Conservation (phyloP, 176 grass and related monocot species). For the Cocos nucifera region DNA sequence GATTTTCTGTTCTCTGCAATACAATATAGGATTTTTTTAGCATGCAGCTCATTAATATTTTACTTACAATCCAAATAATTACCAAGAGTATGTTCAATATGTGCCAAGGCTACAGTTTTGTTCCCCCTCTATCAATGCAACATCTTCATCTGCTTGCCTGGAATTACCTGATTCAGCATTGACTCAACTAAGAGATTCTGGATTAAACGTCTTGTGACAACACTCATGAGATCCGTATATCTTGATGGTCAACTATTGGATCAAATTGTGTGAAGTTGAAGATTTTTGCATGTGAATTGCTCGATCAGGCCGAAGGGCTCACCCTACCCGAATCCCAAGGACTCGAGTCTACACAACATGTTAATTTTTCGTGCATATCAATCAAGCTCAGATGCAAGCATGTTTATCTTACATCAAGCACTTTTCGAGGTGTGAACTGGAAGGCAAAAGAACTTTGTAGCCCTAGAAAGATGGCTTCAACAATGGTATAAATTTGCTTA, state of each 20-base stretch:
- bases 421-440: too few relatives aligned
- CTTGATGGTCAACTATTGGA: constrained; percentile 63
- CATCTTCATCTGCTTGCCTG: constrained; percentile 44
- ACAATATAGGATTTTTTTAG: not conserved
- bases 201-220: constrained; percentile 12
- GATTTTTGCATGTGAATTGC: constrained; percentile 67
- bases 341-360: too few relatives aligned
- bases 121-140: constrained; percentile 41
- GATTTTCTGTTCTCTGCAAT: too few relatives aligned
- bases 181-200: constrained; percentile 23
- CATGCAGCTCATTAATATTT: constrained; percentile 48
- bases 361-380: too few relatives aligned
- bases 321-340: too few relatives aligned
- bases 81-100: constrained; percentile 5
- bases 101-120: constrained; percentile 40
- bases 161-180: constrained; percentile 57
- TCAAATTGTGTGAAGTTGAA: constrained; percentile 43
- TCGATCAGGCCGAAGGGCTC: not conserved
- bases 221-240: constrained; percentile 38
- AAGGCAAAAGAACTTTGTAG: too few relatives aligned
- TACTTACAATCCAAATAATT: constrained; percentile 53
- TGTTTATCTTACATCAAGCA: too few relatives aligned
- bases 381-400: too few relatives aligned
- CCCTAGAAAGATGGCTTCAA: too few relatives aligned
- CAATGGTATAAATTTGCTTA: too few relatives aligned